Conservation (phyloP, 371 early-diverging fungal genomes). For the Mortierella sp. region DNA sequence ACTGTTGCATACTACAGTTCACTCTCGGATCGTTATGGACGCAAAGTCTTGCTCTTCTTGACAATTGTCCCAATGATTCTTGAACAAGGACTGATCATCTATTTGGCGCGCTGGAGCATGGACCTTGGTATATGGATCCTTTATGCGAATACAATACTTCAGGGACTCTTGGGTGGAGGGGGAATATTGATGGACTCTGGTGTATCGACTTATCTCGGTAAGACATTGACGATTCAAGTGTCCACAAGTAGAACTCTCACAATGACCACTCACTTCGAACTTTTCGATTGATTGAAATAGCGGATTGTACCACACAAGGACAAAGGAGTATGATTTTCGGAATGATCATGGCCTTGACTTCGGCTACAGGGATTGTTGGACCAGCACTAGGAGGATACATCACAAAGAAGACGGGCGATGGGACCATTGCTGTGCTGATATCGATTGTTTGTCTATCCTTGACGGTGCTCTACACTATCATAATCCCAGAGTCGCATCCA, state of each 20-base stretch:
- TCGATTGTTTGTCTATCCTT: constrained; percentile 1
- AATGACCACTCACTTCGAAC: no score
- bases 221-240: not conserved
- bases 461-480: constrained; percentile 8
- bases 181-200: constrained; percentile 26
- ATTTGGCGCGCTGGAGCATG: constrained; percentile 20
- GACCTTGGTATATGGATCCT: constrained; percentile 25
- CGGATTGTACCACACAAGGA: constrained; percentile 35
- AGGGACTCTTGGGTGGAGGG: constrained; percentile 35
- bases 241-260: not conserved
- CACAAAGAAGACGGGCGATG: constrained; percentile 15
- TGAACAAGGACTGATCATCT: constrained; percentile 22
- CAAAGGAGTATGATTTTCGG: constrained; percentile 36
- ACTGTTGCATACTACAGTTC: constrained; percentile 31
- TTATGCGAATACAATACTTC: constrained; percentile 21
- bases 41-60: constrained; percentile 28
- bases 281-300: constrained; percentile 6
- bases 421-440: not conserved
- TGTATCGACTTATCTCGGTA: constrained; percentile 37
- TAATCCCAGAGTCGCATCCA: constrained; percentile 39
- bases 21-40: constrained; percentile 29
- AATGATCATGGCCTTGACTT: constrained; percentile 22
- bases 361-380: constrained; percentile 22
- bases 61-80: constrained; percentile 17
- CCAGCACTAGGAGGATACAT: constrained; percentile 16